These are phyloP conservation scores for Mortierella sp. DNA, from an alignment of 371 early-diverging fungal genomes.

Conservation along the genomic window DNA sequence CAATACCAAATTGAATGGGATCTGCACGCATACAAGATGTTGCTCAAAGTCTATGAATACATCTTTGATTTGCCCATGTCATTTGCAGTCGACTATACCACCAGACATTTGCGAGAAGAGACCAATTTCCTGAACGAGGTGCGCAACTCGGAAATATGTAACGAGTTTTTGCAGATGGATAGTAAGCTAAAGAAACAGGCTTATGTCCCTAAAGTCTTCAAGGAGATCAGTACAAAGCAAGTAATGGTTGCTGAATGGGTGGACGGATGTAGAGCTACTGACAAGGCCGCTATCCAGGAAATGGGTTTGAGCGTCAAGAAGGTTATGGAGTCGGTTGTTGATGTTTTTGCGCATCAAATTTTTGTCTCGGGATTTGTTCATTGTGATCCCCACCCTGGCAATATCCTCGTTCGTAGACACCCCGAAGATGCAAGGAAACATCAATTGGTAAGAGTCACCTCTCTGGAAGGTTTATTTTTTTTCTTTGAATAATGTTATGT, in stretches of 20 bases:
- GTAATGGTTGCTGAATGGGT: slow-evolving; percentile 93
- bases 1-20: slow-evolving; percentile 88
- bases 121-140: slow-evolving; percentile 90
- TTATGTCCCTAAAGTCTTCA: slow-evolving; percentile 85
- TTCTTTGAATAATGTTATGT: not conserved
- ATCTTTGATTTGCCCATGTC: slow-evolving; percentile 88
- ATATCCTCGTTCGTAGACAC: slow-evolving; percentile 83
- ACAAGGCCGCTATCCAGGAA: slow-evolving; percentile 60
- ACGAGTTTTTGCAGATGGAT: slow-evolving; percentile 68
- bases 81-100: slow-evolving; percentile 86
- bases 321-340: slow-evolving; percentile 83
- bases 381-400: slow-evolving; percentile 93
- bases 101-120: slow-evolving; percentile 85
- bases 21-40: slow-evolving; percentile 73
- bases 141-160: slow-evolving; percentile 79
- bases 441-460: slow-evolving; percentile 57
- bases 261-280: slow-evolving; percentile 77
- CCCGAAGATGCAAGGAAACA: slow-evolving; percentile 65
- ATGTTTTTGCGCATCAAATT: slow-evolving; percentile 91
- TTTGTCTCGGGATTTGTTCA: slow-evolving; percentile 92
- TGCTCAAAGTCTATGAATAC: slow-evolving; percentile 74
- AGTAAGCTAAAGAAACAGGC: slow-evolving; percentile 63
- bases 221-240: slow-evolving; percentile 77
- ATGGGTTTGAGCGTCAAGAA: slow-evolving; percentile 60
- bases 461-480: not conserved